Percentiles rank a stretch among this genome's conserved stretches.
Conservation (phyloP, 495 filamentous ascomycete species). For the Xylaria nigripes region DNA sequence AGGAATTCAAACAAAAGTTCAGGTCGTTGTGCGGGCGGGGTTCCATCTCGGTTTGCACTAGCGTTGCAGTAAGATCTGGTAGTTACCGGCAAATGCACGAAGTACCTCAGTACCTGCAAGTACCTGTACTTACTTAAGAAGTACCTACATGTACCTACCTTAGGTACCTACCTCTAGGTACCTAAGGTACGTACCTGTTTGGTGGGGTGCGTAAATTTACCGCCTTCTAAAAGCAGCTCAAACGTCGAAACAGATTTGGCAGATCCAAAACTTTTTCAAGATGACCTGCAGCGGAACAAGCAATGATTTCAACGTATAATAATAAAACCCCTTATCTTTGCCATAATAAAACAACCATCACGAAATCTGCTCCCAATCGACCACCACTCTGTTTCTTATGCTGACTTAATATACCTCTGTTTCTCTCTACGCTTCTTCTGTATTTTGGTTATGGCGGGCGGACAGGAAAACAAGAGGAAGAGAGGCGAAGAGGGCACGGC, state of each 20-base stretch:
- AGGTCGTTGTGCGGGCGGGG: too few species aligned
- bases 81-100: too few species aligned
- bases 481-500: slow-evolving; percentile 44
- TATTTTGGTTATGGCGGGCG: slow-evolving; percentile 40
- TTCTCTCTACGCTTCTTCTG: neutral
- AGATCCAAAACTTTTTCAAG: slow-evolving; percentile 14
- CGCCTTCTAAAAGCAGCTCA: slow-evolving; percentile 18
- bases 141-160: too few species aligned
- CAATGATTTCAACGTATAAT: too few species aligned
- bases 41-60: too few species aligned
- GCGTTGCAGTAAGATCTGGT: too few species aligned
- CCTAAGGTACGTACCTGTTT: neutral
- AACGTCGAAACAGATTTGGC: slow-evolving; percentile 7
- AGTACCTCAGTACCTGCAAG: too few species aligned
- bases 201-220: slow-evolving; percentile 20
- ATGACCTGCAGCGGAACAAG: neutral
- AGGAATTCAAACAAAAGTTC: too few species aligned
- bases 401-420: neutral
- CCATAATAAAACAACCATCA: too few species aligned
- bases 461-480: slow-evolving; percentile 67
- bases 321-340: too few species aligned
- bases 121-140: too few species aligned
- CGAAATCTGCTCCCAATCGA: neutral
- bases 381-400: neutral
- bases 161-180: too few species aligned